Conservation (phyloP, 164 flowering plant species). For the Dillenia turbinata region DNA sequence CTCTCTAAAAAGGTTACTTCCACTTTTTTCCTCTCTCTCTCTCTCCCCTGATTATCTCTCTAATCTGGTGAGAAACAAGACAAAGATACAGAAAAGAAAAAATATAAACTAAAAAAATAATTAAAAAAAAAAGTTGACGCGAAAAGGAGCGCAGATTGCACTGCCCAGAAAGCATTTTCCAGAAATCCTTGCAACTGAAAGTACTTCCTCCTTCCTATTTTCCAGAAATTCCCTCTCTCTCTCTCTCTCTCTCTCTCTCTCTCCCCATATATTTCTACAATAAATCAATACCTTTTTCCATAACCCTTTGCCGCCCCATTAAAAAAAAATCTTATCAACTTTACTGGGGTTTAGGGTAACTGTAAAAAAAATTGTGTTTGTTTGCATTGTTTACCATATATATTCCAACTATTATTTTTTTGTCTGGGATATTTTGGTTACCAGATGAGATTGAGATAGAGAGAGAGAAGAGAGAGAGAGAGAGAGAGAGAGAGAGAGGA, state of each 20-base stretch:
- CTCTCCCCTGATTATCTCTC: conserved; percentile 6
- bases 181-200: conserved; percentile 37
- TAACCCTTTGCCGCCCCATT: too few relatives aligned
- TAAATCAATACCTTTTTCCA: too few relatives aligned
- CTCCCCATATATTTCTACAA: background rate
- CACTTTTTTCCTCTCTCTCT: conserved; percentile 2
- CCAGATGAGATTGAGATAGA: conserved; percentile 1
- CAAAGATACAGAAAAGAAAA: background rate
- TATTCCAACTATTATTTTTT: background rate
- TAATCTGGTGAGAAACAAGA: background rate
- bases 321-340: background rate
- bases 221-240: conserved; percentile 25
- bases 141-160: conserved; percentile 22
- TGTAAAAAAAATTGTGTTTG: background rate
- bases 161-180: conserved; percentile 40
- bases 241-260: conserved; percentile 3
- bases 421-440: background rate
- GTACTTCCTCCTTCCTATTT: conserved; percentile 23
- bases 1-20: conserved; percentile 4
- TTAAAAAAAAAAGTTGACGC: conserved; percentile 7
- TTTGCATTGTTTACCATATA: too few relatives aligned
- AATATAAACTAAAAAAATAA: background rate
- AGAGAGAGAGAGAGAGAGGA: conserved; percentile 4
- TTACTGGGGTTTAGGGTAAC: background rate
- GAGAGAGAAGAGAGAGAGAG: conserved; percentile 8